Percentiles rank a stretch among this genome's conserved stretches.
phyloP scores from a whole-genome alignment of 2,329 filamentous ascomycete species.

The Colletotrichum musae region DNA sequence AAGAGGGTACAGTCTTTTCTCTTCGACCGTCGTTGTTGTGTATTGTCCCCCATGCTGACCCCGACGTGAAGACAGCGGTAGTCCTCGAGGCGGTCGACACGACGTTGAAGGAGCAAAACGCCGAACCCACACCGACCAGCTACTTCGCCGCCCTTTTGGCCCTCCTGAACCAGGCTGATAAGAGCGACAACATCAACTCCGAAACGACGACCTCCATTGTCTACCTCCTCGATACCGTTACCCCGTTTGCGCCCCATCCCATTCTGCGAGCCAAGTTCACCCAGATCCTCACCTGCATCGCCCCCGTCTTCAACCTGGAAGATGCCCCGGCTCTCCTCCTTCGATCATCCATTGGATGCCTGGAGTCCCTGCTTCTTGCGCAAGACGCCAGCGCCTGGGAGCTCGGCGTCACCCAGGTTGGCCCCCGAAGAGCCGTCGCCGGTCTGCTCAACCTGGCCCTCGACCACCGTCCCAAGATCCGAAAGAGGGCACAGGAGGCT shows the following conservation, averaged over 20 bases:
- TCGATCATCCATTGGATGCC: slow-evolving; percentile 89
- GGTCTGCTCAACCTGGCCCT: slow-evolving; percentile 88
- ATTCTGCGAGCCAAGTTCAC: slow-evolving; percentile 96
- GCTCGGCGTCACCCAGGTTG: slow-evolving; percentile 84
- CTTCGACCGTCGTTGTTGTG: slow-evolving; percentile 37
- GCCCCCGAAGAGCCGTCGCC: slow-evolving; percentile 88
- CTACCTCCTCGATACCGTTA: slow-evolving; percentile 95
- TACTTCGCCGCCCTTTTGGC: slow-evolving; percentile 97
- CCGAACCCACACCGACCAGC: slow-evolving; percentile 85
- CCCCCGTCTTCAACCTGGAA: slow-evolving; percentile 83
- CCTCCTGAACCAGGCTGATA: slow-evolving; percentile 83
- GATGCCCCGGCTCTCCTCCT: slow-evolving; percentile 91
- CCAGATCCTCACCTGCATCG: slow-evolving; percentile 89
- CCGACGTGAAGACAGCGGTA: slow-evolving; percentile 76
- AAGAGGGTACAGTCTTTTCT: slow-evolving; percentile 75
- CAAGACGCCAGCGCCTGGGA: slow-evolving; percentile 93
- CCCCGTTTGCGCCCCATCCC: slow-evolving; percentile 85
- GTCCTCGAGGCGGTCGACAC: slow-evolving; percentile 94
- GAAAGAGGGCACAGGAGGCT: slow-evolving; percentile 93
- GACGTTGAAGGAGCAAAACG: slow-evolving; percentile 89
- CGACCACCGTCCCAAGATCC: slow-evolving; percentile 91
- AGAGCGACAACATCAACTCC: slow-evolving; percentile 79
- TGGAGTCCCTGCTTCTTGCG: slow-evolving; percentile 91
- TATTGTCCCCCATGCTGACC: slow-evolving; percentile 27
- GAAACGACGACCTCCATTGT: slow-evolving; percentile 89